Percentiles rank a stretch among this genome's conserved stretches.
Evolutionary conservation across 2,329 filamentous ascomycete genomes (phyloP).

Genomic region (Stemphylium beticola): DNA sequence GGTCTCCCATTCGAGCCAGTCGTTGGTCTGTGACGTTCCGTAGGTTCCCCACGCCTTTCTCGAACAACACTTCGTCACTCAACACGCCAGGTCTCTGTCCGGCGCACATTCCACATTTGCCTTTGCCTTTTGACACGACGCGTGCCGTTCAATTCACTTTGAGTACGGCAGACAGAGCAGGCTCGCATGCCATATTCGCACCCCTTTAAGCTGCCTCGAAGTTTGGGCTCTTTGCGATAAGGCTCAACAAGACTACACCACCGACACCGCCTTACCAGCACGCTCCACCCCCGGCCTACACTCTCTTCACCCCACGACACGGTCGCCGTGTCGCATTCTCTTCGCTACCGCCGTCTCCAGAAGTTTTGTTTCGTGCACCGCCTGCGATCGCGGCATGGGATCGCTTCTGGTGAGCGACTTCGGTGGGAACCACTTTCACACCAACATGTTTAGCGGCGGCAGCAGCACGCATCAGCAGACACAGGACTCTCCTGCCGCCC

Average conservation of each 20-base stretch:
- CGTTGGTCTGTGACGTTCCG: slow-evolving; percentile 19
- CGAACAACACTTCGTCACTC: slow-evolving; percentile 34
- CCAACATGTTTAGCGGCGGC: slow-evolving; percentile 67
- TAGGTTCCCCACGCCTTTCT: slow-evolving; percentile 27
- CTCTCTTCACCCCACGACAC: slow-evolving; percentile 18
- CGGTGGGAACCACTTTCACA: slow-evolving; percentile 75
- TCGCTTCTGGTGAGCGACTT: slow-evolving; percentile 70
- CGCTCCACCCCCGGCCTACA: slow-evolving; percentile 19
- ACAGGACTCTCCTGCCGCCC: slow-evolving; percentile 46
- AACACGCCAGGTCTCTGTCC: slow-evolving; percentile 28
- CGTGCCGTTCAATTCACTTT: slow-evolving; percentile 55
- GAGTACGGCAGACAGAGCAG: slow-evolving; percentile 47
- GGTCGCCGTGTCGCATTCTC: slow-evolving; percentile 20
- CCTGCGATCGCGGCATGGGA: slow-evolving; percentile 60
- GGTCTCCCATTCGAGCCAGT: slow-evolving; percentile 25
- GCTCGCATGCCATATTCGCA: slow-evolving; percentile 27
- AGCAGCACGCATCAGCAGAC: slow-evolving; percentile 52
- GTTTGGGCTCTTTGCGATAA: slow-evolving; percentile 28
- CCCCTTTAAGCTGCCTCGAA: slow-evolving; percentile 29
- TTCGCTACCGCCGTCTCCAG: slow-evolving; percentile 5
- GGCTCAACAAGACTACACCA: slow-evolving; percentile 26
- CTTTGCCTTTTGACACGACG: slow-evolving; percentile 22
- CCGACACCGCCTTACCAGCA: slow-evolving; percentile 21
- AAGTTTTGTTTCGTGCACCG: slow-evolving; percentile 10
- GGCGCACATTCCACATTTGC: slow-evolving; percentile 16